Percentiles rank a stretch among this genome's conserved stretches.
Conservation (phyloP, 129 eudicot species). For the carrot (Daucus carota) region DH1_v3.0 NC_030382.2:45273001-45273500, state of each 20-base stretch:
- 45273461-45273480: constrained; percentile 80
- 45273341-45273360: constrained; percentile 57
- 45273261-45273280: neutral
- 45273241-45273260: neutral
- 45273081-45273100: too few species aligned
- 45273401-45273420: constrained; percentile 71
- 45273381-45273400: constrained; percentile 69
- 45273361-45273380: constrained; percentile 67
- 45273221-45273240: neutral
- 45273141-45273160: too few species aligned
- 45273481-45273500: constrained; percentile 38
- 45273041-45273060: too few species aligned
- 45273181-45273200: neutral
- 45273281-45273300: too few species aligned
- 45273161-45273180: too few species aligned
- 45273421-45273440: constrained; percentile 62
- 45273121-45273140: too few species aligned
- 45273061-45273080: too few species aligned
- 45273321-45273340: neutral
- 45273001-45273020: too few species aligned
- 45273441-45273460: constrained; percentile 79
- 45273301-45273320: neutral
- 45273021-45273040: too few species aligned
- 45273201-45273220: neutral
- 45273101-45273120: too few species aligned